Evolutionary conservation across 768 basidiomycete genomes (phyloP), one percentile per base, ranked within the genome.

Genomic region (Butyriboletus loyo): DNA sequence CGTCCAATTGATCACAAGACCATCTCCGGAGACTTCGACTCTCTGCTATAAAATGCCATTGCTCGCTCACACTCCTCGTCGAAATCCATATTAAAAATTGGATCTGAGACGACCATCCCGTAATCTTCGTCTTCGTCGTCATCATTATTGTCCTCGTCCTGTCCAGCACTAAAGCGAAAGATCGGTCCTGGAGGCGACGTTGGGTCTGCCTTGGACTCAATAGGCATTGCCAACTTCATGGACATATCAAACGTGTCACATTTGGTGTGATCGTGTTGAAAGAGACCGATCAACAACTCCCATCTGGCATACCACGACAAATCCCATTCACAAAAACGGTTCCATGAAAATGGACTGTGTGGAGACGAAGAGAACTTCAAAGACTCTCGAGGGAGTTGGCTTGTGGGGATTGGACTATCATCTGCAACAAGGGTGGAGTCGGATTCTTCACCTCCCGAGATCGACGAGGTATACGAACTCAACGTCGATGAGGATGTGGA

Each of bases 401-500:
- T 60, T 42, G 46, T 42, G 32, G 34, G 36, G 28, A 59, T n/a
- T 1, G 34, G 50, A 22, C 50, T 52, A 49, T 78, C 77, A 45
- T 75, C 78, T 58, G 77, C 79, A 24, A 83, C 80, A 19, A 83
- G 72, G 9, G 82, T 83, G n/a, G 72, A 59, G 51, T 84, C 83
- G n/a, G 80, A 78, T 58, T 79, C 79, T 52, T 78, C 77, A 14
- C 53, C 55, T 22, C 32, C 56, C 3, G 46, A 52, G 28, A 32
- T 28, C 17, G 52, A 57, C 22, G 60, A 62, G 8, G 49, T 47
- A 44, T 66, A 55, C 21, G 64, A 54, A 30, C 61, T 58, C 43
- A 53, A 27, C 17, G 54, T 57, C 21, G 66, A 64, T 1, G 51
- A 58, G 14, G 65, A 61, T 19, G 14, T n/a, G 40, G 66, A 63